These are phyloP conservation scores for Trichomonascaceae sp. DNA, from an alignment of 1,139 yeast species.

Conservation along the genomic window DNA sequence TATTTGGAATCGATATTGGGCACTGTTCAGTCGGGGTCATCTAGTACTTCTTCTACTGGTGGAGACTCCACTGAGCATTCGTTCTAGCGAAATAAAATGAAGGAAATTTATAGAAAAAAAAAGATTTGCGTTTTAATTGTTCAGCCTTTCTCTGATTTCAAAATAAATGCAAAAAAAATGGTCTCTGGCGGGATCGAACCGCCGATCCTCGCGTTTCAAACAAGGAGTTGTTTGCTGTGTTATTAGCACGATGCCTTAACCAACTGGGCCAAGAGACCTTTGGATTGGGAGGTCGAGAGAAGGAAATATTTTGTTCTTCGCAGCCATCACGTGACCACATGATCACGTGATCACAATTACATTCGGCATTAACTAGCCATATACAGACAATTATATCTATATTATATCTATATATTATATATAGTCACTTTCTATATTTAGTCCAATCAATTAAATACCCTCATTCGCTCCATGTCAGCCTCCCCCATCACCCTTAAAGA, in stretches of 20 bases:
- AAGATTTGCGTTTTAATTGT: no score
- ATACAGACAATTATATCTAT: no score
- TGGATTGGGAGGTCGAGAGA: background rate
- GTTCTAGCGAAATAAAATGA: slow-evolving; percentile 13
- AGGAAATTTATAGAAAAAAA: no score
- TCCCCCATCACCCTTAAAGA: no score
- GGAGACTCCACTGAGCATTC: slow-evolving; percentile 42
- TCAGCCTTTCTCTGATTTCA: no score
- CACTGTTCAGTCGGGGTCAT: slow-evolving; percentile 42
- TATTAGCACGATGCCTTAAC: slow-evolving; percentile 21
- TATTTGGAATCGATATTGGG: slow-evolving; percentile 44
- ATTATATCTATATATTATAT: no score
- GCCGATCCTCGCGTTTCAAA: slow-evolving; percentile 21
- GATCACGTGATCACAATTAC: background rate
- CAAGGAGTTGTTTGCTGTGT: slow-evolving; percentile 14
- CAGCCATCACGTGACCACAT: background rate
- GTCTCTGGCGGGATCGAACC: slow-evolving; percentile 23
- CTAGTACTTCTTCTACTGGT: slow-evolving; percentile 43
- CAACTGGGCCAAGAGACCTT: slow-evolving; percentile 20
- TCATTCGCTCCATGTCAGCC: no score
- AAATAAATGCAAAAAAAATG: slow-evolving; percentile 11
- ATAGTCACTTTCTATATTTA: no score
- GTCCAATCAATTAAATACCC: no score
- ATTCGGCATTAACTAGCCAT: no score
- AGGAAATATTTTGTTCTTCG: background rate